These are phyloP conservation scores for Penicillium digitatum DNA, from an alignment of 2,329 filamentous ascomycete species.

Conservation along the genomic window DNA sequence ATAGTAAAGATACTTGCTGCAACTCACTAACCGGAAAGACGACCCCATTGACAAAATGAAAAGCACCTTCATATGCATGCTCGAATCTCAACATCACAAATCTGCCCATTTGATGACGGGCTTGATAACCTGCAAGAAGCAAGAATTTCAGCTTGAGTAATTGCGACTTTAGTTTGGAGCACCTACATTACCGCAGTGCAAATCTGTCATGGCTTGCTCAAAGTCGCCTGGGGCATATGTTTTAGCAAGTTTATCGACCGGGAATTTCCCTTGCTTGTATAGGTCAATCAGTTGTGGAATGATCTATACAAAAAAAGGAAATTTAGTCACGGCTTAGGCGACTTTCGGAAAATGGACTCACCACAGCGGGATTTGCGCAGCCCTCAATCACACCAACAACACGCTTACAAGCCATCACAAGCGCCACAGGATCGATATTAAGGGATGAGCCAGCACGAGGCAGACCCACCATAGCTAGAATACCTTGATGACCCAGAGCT, in stretches of 20 bases:
- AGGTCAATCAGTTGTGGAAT: constrained; percentile 32
- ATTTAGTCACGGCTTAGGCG: neutral
- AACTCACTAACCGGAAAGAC: neutral
- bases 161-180: neutral
- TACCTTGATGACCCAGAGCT: constrained; percentile 30
- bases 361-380: constrained; percentile 25
- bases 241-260: constrained; percentile 33
- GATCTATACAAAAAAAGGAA: constrained; percentile 19
- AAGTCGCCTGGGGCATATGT: constrained; percentile 20
- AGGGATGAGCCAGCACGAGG: constrained; percentile 27
- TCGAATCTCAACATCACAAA: neutral
- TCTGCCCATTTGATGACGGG: constrained; percentile 18
- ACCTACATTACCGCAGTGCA: constrained; percentile 13
- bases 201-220: constrained; percentile 16
- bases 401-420: constrained; percentile 30
- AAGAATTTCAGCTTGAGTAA: neutral
- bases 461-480: constrained; percentile 34
- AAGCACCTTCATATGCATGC: neutral
- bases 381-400: constrained; percentile 36
- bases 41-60: neutral
- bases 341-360: neutral
- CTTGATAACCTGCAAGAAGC: constrained; percentile 15
- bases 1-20: neutral
- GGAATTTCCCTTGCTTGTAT: constrained; percentile 34
- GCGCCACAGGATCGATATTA: constrained; percentile 23